Conservation (phyloP, 768 basidiomycete species). For the Suillus subaureus region DNA sequence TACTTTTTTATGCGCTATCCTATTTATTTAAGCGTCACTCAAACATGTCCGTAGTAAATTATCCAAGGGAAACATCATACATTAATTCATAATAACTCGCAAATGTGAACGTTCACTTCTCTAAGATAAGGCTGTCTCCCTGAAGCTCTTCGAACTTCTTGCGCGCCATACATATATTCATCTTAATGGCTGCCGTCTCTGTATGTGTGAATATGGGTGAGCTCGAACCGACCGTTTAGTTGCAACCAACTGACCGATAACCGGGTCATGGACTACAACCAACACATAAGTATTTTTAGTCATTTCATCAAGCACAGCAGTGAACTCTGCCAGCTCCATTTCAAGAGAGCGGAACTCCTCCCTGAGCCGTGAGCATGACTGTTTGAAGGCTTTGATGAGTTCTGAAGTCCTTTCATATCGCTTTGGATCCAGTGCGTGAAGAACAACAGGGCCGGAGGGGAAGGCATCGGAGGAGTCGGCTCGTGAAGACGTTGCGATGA, state of each 20-base stretch:
- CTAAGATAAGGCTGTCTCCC: slow-evolving; percentile 56
- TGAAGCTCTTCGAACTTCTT: slow-evolving; percentile 90
- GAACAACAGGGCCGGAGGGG: slow-evolving; percentile 35
- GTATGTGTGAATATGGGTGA: slow-evolving; percentile 10
- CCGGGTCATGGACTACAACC: slow-evolving; percentile 85
- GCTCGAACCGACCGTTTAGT: slow-evolving; percentile 7
- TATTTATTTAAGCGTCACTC: background rate
- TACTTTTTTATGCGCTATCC: background rate
- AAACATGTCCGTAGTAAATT: background rate
- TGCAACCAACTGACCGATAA: slow-evolving; percentile 62
- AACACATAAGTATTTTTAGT: slow-evolving; percentile 93
- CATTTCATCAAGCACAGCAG: slow-evolving; percentile 89
- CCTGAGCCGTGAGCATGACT: slow-evolving; percentile 82
- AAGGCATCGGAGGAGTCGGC: slow-evolving; percentile 31
- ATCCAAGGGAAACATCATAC: background rate
- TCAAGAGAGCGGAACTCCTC: slow-evolving; percentile 87
- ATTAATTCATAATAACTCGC: background rate
- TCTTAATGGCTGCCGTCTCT: slow-evolving; percentile 87
- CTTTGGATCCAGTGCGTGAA: slow-evolving; percentile 59
- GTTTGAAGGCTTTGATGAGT: slow-evolving; percentile 94
- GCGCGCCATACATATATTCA: slow-evolving; percentile 87
- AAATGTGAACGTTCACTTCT: slow-evolving; percentile 9
- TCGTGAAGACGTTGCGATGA: slow-evolving; percentile 82
- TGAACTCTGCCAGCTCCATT: slow-evolving; percentile 84
- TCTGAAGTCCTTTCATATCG: slow-evolving; percentile 89